phyloP scores from a whole-genome alignment of 2,329 filamentous ascomycete species.

The Fusarium decemcellulare region DNA sequence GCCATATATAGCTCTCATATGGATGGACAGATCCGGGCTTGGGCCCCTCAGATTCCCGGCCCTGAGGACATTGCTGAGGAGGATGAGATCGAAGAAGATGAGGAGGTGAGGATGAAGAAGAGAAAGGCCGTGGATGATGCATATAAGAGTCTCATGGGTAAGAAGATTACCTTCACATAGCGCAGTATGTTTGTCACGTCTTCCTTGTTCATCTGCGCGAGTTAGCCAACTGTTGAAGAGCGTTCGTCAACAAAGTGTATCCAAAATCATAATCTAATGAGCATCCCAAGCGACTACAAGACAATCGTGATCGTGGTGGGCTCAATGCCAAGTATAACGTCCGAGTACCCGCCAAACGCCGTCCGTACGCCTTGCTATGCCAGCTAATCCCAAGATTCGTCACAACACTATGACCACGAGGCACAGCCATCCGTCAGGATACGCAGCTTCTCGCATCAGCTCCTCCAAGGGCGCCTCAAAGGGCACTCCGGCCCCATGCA shows the following conservation, averaged over 20 bases:
- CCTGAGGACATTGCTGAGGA: conserved; percentile 65
- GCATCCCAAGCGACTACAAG: conserved; percentile 1
- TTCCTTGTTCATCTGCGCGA: neutral
- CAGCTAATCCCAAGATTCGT: conserved; percentile 18
- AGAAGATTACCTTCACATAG: conserved; percentile 75
- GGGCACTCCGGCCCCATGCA: conserved; percentile 89
- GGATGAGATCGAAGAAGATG: conserved; percentile 58
- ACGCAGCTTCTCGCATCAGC: conserved; percentile 84
- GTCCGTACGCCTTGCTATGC: conserved; percentile 26
- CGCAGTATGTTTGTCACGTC: neutral
- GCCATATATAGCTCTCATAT: conserved; percentile 85
- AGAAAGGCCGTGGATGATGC: conserved; percentile 85
- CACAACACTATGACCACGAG: conserved; percentile 82
- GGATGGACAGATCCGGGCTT: conserved; percentile 86
- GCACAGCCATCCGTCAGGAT: conserved; percentile 93
- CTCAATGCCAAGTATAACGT: conserved; percentile 9
- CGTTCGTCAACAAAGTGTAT: conserved; percentile 2
- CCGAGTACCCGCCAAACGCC: conserved; percentile 32
- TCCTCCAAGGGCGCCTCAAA: conserved; percentile 86
- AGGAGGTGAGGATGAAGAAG: conserved; percentile 72
- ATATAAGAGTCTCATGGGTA: conserved; percentile 81
- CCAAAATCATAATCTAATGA: conserved; percentile 12
- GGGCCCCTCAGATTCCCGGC: conserved; percentile 74
- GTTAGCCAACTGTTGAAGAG: conserved; percentile 5
- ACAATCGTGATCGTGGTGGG: neutral